These are phyloP conservation scores for Paxillus rubicundulus DNA, from an alignment of 768 basidiomycete genomes.

Conservation along the genomic window DNA sequence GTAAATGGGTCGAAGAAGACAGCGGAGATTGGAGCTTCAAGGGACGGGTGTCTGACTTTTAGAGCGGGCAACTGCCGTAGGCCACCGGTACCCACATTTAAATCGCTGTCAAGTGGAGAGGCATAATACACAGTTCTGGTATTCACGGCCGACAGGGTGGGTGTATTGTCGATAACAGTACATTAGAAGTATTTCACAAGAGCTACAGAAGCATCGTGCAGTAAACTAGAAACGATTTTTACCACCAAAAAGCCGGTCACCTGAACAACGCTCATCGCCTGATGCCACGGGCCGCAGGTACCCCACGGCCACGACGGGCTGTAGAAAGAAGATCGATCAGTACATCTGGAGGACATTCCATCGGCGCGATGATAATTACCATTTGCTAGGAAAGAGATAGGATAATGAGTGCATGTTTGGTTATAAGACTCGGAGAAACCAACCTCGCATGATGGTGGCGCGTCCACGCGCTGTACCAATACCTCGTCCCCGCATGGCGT, in stretches of 20 bases:
- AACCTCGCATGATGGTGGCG: slow-evolving; percentile 97
- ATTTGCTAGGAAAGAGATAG: slow-evolving; percentile 54
- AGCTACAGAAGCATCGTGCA: slow-evolving; percentile 15
- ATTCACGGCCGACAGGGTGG: background rate
- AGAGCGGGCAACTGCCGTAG: slow-evolving; percentile 9
- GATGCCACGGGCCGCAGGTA: slow-evolving; percentile 74
- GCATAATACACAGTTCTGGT: background rate
- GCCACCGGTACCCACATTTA: background rate
- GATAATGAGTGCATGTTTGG: slow-evolving; percentile 15
- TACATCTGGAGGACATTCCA: slow-evolving; percentile 7
- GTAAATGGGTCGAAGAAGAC: slow-evolving; percentile 47
- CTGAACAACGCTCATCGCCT: slow-evolving; percentile 52
- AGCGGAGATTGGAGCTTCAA: slow-evolving; percentile 90
- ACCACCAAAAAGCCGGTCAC: background rate
- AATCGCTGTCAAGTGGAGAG: background rate
- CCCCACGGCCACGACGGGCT: slow-evolving; percentile 89
- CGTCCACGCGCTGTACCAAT: slow-evolving; percentile 99
- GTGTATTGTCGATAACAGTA: slow-evolving; percentile 5
- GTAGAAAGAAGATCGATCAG: slow-evolving; percentile 15
- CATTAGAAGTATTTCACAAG: slow-evolving; percentile 4
- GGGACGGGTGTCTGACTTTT: slow-evolving; percentile 87
- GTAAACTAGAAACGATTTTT: slow-evolving; percentile 14
- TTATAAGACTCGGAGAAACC: slow-evolving; percentile 29
- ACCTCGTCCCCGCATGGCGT: slow-evolving; percentile 98
- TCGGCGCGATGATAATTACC: slow-evolving; percentile 43